A percentile compares a stretch with the other conserved stretches of the same genome.
phyloP scores from a whole-genome alignment of 2,329 filamentous ascomycete species.

The Fusarium ramigenum region DNA sequence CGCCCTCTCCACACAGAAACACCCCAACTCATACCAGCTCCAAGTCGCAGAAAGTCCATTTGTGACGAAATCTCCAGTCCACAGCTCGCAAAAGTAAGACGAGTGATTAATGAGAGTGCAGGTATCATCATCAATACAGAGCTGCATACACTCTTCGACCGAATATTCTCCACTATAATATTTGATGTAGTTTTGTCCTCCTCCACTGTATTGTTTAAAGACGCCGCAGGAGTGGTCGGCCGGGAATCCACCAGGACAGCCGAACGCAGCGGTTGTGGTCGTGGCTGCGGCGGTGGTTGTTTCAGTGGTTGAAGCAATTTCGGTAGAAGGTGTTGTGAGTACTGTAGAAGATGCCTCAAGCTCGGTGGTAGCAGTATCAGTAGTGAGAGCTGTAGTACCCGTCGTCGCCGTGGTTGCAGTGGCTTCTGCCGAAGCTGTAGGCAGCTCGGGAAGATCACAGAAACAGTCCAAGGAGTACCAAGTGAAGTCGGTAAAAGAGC shows the following conservation, averaged over 20 bases:
- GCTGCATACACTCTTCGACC: fast-evolving
- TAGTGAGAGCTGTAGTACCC: background rate
- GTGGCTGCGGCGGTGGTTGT: background rate
- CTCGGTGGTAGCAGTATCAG: background rate
- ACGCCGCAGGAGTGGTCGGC: fast-evolving
- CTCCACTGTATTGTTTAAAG: fast-evolving
- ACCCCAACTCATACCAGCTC: fast-evolving
- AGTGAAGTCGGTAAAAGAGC: fast-evolving
- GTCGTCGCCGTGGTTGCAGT: fast-evolving
- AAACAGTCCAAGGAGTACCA: background rate
- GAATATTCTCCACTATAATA: fast-evolving
- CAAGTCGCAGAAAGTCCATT: fast-evolving
- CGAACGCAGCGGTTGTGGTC: background rate
- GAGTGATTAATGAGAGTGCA: background rate
- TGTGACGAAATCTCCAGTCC: too few species aligned
- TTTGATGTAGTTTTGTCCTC: fast-evolving
- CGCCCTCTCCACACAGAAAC: background rate
- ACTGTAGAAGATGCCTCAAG: fast-evolving
- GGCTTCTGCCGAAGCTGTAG: background rate
- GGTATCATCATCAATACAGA: background rate
- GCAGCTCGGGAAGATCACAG: fast-evolving
- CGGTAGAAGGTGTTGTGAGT: background rate
- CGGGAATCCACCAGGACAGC: fast-evolving
- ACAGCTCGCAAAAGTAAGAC: background rate
- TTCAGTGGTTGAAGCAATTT: too few species aligned